A percentile compares a stretch with the other conserved stretches of the same genome.
phyloP scores from a whole-genome alignment of 371 early-diverging fungal species.

The Smittium culicis region DNA sequence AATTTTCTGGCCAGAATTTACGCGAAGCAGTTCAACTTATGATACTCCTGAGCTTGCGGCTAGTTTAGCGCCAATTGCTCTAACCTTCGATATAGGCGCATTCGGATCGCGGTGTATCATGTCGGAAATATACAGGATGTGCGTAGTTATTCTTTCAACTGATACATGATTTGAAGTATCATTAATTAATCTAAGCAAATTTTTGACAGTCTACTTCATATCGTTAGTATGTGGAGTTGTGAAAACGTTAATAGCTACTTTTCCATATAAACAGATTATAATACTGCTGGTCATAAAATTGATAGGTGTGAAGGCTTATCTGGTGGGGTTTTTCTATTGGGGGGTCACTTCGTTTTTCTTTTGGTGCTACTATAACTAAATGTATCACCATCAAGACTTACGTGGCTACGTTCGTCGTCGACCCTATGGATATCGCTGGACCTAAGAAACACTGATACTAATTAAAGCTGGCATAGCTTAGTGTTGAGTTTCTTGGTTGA shows the following conservation, averaged over 20 bases:
- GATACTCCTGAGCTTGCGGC: constrained; percentile 1
- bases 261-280: neutral
- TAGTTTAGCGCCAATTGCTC: neutral
- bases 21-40: neutral
- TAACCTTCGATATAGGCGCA: neutral
- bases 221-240: neutral
- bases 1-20: neutral
- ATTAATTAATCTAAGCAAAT: neutral
- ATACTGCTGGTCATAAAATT: neutral
- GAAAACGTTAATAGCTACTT: neutral
- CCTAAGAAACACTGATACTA: neutral
- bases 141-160: neutral
- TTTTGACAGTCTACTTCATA: neutral
- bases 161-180: neutral
- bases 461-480: neutral
- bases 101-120: neutral
- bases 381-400: neutral
- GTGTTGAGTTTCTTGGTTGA: neutral
- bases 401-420: neutral
- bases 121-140: neutral
- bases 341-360: neutral
- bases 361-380: neutral
- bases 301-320: neutral
- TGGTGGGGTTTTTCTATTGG: neutral
- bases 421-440: neutral